Percentiles rank a stretch among this genome's conserved stretches.
Evolutionary conservation across 2,329 filamentous ascomycete species (phyloP).

Genomic region (Xylaria sp.): DNA sequence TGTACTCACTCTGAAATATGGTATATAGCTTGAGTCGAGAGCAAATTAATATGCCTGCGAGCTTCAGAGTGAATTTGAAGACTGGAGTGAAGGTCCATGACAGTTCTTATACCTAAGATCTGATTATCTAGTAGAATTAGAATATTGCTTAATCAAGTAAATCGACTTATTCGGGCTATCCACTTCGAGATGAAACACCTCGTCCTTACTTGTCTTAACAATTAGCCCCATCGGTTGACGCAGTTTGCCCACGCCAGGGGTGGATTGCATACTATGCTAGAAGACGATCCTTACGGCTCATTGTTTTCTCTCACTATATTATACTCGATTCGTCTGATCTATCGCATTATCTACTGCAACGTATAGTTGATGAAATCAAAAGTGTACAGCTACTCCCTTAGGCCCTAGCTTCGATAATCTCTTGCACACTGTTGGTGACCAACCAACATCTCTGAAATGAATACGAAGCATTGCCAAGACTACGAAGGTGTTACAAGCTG

Average conservation of each 20-base stretch:
- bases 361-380: constrained; percentile 21
- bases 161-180: constrained; percentile 10
- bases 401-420: constrained; percentile 5
- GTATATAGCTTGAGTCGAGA: background rate
- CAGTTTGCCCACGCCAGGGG: constrained; percentile 44
- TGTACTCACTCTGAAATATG: constrained; percentile 15
- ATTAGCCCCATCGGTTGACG: constrained; percentile 36
- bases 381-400: constrained; percentile 16
- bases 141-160: constrained; percentile 23
- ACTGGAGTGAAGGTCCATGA: background rate
- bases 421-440: background rate
- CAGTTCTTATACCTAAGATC: constrained; percentile 18
- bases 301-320: constrained; percentile 17
- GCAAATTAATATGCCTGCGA: background rate
- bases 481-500: background rate
- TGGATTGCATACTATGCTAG: constrained; percentile 42
- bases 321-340: constrained; percentile 38
- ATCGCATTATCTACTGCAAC: constrained; percentile 41
- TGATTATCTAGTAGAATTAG: background rate
- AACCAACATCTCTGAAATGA: background rate
- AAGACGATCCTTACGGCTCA: constrained; percentile 39
- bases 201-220: constrained; percentile 23
- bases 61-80: background rate
- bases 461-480: constrained; percentile 6
- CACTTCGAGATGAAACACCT: constrained; percentile 16